Evolutionary conservation across 768 basidiomycete species (phyloP), one percentile per base, ranked within the genome.

Genomic region (Tubosaeta brunneosetosa): DNA sequence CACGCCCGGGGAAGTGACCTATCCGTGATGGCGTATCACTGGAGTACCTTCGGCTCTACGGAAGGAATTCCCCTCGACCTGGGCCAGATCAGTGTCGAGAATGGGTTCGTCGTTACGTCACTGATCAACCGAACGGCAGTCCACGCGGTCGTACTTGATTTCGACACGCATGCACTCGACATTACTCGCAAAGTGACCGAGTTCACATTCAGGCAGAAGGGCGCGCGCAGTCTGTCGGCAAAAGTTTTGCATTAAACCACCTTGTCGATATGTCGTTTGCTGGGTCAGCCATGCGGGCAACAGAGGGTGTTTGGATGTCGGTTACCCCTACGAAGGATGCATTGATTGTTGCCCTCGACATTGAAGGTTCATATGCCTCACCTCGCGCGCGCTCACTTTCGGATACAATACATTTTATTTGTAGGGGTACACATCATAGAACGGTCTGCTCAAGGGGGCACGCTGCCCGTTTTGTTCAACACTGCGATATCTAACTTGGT

Each of bases 351-450:
- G 22, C 22, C 22, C 22, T 22, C 22, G 22, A 22, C 22, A 2
- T 22, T 22, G 22, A 78, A 52, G 81, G 0, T 84, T 85, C 53
- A 55, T 85, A 9, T 84, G 83, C 0, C 65, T 85, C 19, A 82
- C 1, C 3, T 41, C 11, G 3, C 7, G 2, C 10, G 5, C 7
- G 1, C 25, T 53, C 16, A 42, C 11, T 25, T n/a, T 8, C 19
- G 2, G 19, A 33, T 8, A 2, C 14, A 0, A 14, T 3, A 11
- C 4, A 4, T 26, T 44, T 44, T 17, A 80, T 22, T 22, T 22
- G 22, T 19, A 66, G 83, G 83, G 44, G 82, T 84, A 1, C 80
- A 83, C 54, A 81, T 80, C 45, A 81, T 85, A 25, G 83, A 85
- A 22, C 22, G 22, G 10, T 85, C 84, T 2, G 85, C 22, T 22